Evolutionary conservation across 441 rosid species (phyloP).

Genomic region (Syzygium malaccense): DNA sequence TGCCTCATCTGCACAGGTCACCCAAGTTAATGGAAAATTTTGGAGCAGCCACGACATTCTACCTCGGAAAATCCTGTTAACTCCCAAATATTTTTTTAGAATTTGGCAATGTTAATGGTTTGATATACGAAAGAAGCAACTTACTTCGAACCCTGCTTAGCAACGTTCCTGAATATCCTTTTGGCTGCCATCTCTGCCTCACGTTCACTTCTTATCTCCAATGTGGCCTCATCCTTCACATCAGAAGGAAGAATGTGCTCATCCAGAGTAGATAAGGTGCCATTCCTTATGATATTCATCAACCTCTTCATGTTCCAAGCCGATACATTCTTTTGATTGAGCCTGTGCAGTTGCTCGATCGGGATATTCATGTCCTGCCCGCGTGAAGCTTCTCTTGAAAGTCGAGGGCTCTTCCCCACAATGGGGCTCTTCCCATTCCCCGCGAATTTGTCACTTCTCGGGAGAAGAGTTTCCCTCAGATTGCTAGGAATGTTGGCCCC

Average conservation of each 20-base stretch:
- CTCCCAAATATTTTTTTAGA: neutral
- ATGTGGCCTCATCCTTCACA: neutral
- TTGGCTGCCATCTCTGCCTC: neutral
- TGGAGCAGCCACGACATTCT: neutral
- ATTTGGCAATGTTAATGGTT: neutral
- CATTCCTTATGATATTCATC: neutral
- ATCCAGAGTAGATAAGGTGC: slow-evolving; percentile 1
- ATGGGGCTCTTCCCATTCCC: neutral
- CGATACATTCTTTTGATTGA: neutral
- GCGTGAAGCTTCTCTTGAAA: neutral
- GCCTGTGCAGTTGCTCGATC: neutral
- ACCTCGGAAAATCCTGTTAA: neutral
- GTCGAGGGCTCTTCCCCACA: neutral
- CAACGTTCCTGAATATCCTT: slow-evolving; percentile 5
- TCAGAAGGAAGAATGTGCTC: neutral
- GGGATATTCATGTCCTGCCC: neutral
- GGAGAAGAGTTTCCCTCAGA: slow-evolving; percentile 4
- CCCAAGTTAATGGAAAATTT: neutral
- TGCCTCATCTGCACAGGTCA: neutral
- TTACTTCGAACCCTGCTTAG: neutral
- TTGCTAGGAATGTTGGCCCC: neutral
- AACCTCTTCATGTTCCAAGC: slow-evolving; percentile 7
- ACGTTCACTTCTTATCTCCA: neutral
- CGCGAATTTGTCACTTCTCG: neutral
- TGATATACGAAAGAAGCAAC: neutral